Evolutionary conservation across 2,329 filamentous ascomycete genomes (phyloP).

Genomic region (Xylariaceae sp.): DNA sequence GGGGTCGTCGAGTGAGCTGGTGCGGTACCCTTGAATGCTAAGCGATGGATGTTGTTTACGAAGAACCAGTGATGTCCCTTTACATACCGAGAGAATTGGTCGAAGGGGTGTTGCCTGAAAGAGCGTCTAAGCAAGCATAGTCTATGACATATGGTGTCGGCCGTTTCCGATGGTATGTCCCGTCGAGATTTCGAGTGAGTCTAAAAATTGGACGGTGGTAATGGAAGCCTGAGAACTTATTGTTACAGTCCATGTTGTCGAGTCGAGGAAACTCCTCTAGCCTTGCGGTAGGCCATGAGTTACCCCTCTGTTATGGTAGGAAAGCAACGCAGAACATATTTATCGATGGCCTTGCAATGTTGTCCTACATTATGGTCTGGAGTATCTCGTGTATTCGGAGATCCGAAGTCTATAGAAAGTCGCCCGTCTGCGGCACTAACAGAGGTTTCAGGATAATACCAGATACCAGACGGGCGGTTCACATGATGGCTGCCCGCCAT

Average conservation of each 20-base stretch:
- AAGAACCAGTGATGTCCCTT: constrained; percentile 19
- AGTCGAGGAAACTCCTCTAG: background rate
- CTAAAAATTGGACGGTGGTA: background rate
- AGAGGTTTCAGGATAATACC: background rate
- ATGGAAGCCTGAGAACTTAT: background rate
- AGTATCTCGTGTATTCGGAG: background rate
- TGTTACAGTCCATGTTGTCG: constrained; percentile 1
- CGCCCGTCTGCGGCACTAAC: constrained; percentile 5
- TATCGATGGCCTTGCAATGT: background rate
- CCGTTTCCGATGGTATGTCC: constrained; percentile 8
- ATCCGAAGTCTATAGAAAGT: constrained; percentile 3
- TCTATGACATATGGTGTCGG: constrained; percentile 12
- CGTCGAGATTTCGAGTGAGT: background rate
- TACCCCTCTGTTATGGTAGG: background rate
- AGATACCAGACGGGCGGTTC: constrained; percentile 2
- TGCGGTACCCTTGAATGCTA: constrained; percentile 20
- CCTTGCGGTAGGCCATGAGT: background rate
- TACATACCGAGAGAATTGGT: constrained; percentile 10
- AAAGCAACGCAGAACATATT: background rate
- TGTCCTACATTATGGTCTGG: background rate
- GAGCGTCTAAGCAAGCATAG: constrained; percentile 3
- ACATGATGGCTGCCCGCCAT: constrained; percentile 4
- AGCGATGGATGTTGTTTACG: constrained; percentile 16
- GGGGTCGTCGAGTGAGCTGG: constrained; percentile 19
- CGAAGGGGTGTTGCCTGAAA: constrained; percentile 23